A percentile compares a stretch with the other conserved stretches of the same genome.
Conservation (phyloP, 108 stramenopile species). For the Asterionellopsis glacialis region DNA sequence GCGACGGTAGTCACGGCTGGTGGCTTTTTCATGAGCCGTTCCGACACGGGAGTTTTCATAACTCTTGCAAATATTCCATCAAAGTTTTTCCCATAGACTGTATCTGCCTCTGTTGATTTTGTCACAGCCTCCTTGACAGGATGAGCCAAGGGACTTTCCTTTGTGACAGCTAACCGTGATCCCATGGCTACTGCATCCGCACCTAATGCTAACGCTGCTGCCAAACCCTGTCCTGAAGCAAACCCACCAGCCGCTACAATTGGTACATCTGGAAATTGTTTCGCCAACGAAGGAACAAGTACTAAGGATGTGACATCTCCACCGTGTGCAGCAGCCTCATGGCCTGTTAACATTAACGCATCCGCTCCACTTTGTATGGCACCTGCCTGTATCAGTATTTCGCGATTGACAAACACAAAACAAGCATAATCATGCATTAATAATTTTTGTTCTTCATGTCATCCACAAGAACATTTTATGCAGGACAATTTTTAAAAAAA, state of each 20-base stretch:
- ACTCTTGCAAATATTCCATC: constrained; percentile 87
- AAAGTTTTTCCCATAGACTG: constrained; percentile 83
- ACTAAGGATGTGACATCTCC: constrained; percentile 81
- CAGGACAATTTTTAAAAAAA: no score
- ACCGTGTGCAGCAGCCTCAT: constrained; percentile 92
- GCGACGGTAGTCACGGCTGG: constrained; percentile 47
- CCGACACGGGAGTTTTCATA: constrained; percentile 52
- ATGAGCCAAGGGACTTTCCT: constrained; percentile 65
- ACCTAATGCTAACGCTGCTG: constrained; percentile 77
- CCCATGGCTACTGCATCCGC: constrained; percentile 92
- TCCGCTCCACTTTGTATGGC: constrained; percentile 44
- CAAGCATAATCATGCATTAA: no score
- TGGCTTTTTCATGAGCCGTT: constrained; percentile 39
- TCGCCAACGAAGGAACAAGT: constrained; percentile 61
- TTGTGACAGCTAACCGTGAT: constrained; percentile 70
- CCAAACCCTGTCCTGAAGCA: constrained; percentile 78
- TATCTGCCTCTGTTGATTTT: constrained; percentile 48
- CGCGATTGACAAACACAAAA: no score
- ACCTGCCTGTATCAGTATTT: no score
- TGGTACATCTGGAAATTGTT: constrained; percentile 71
- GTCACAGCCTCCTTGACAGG: constrained; percentile 65
- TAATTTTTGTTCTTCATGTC: no score
- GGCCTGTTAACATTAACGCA: constrained; percentile 84
- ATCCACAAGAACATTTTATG: no score
- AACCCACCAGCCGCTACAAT: constrained; percentile 92